Percentiles rank a stretch among this genome's conserved stretches.
Evolutionary conservation across 2,329 filamentous ascomycete genomes (phyloP).

Genomic region (Claviceps sp.): DNA sequence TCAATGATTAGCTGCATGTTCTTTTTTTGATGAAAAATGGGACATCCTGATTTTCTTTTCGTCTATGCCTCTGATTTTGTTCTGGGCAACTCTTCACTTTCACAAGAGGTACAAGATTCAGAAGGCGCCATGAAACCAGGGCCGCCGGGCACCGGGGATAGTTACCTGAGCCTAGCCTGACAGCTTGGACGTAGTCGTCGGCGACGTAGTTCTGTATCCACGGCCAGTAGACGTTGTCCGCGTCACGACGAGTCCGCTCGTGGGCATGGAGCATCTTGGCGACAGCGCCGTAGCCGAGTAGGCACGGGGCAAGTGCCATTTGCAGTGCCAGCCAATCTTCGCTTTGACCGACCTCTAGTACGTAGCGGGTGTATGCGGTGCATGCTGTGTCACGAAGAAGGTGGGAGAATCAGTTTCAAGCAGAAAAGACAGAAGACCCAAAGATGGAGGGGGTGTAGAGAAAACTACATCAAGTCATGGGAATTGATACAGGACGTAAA

Average conservation of each 20-base stretch:
- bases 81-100: neutral
- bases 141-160: neutral
- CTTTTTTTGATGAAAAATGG: neutral
- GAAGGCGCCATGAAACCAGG: too few species aligned
- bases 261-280: constrained; percentile 57
- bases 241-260: constrained; percentile 37
- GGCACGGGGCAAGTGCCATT: constrained; percentile 70
- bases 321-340: constrained; percentile 83
- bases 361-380: constrained; percentile 71
- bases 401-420: neutral
- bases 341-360: constrained; percentile 77
- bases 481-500: neutral
- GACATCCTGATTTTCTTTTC: neutral
- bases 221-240: constrained; percentile 66
- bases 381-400: constrained; percentile 36
- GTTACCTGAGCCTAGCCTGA: constrained; percentile 56
- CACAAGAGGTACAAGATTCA: too few species aligned
- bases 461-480: too few species aligned
- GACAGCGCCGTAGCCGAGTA: constrained; percentile 78
- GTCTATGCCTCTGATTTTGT: neutral
- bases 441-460: neutral
- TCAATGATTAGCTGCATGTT: neutral
- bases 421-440: neutral
- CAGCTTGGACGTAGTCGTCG: constrained; percentile 63
- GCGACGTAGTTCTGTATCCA: constrained; percentile 88